Evolutionary conservation across 768 basidiomycete species (phyloP).

Genomic region (Serendipita sp.): DNA sequence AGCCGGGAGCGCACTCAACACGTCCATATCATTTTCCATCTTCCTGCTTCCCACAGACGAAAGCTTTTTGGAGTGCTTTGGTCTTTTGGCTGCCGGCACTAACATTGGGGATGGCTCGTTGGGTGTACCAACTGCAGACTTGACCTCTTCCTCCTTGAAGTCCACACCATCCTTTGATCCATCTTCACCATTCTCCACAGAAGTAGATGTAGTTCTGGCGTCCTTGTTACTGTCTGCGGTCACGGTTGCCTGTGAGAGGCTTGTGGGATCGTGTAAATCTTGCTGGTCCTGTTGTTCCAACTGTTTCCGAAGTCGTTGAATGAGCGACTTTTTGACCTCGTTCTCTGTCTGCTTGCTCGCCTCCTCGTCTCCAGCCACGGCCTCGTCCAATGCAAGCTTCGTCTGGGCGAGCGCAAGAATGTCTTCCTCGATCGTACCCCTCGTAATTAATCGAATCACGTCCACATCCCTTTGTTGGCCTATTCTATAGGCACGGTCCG

Average conservation of each 20-base stretch:
- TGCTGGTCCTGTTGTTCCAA: slow-evolving; percentile 40
- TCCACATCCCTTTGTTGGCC: slow-evolving; percentile 90
- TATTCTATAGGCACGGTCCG: slow-evolving; percentile 93
- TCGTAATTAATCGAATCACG: slow-evolving; percentile 84
- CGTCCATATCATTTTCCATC: background rate
- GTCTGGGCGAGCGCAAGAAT: slow-evolving; percentile 81
- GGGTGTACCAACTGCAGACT: background rate
- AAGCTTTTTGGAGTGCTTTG: too few species aligned
- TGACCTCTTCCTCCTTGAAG: background rate
- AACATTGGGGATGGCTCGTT: background rate
- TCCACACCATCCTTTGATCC: background rate
- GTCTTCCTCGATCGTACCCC: slow-evolving; percentile 89
- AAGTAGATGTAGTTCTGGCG: too few species aligned
- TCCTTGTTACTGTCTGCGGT: too few species aligned
- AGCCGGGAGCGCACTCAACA: background rate
- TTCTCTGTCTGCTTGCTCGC: slow-evolving; percentile 50
- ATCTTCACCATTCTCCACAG: too few species aligned
- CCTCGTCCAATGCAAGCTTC: slow-evolving; percentile 83
- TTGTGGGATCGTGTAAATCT: too few species aligned
- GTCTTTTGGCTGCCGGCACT: too few species aligned
- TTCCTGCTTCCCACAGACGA: too few species aligned
- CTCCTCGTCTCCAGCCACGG: slow-evolving; percentile 67
- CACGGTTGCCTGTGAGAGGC: too few species aligned
- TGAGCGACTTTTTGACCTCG: slow-evolving; percentile 72
- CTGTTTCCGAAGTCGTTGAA: slow-evolving; percentile 71